These are phyloP conservation scores for Hylodesmum podocarpum DNA, from an alignment of 306 rosid genomes.

Conservation along the genomic window DNA sequence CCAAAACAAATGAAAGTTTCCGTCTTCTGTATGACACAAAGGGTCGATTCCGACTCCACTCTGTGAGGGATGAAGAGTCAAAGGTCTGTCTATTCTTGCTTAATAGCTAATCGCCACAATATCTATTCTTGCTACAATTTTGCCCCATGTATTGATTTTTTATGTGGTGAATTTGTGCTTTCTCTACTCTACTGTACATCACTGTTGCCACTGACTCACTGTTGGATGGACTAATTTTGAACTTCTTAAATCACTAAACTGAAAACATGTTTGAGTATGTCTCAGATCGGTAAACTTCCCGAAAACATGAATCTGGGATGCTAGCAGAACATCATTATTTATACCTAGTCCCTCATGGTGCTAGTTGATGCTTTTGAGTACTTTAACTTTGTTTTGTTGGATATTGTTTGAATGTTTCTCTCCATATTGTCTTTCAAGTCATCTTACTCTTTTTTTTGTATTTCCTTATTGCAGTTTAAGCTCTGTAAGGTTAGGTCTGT, in stretches of 20 bases:
- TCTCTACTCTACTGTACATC: neutral
- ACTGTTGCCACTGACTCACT: neutral
- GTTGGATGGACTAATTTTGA: neutral
- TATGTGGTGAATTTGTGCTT: neutral
- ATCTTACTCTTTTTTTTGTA: neutral
- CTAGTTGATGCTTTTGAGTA: neutral
- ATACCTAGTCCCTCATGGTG: neutral
- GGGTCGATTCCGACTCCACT: neutral
- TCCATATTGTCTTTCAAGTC: neutral
- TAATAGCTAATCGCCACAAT: neutral
- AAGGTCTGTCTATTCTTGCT: neutral
- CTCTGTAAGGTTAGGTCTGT: slow-evolving; percentile 69
- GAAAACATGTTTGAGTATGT: neutral
- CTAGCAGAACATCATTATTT: neutral
- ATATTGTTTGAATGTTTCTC: neutral
- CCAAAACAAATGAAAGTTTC: neutral
- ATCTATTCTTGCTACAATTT: neutral
- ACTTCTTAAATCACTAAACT: neutral
- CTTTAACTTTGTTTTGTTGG: neutral
- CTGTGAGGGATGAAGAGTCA: neutral
- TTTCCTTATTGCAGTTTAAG: slow-evolving; percentile 37
- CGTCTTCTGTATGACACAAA: neutral
- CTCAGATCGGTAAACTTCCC: neutral
- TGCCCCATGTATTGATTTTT: neutral
- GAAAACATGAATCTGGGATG: neutral